Conservation (phyloP, 768 basidiomycete genomes). For the Paxillus rubicundulus region DNA sequence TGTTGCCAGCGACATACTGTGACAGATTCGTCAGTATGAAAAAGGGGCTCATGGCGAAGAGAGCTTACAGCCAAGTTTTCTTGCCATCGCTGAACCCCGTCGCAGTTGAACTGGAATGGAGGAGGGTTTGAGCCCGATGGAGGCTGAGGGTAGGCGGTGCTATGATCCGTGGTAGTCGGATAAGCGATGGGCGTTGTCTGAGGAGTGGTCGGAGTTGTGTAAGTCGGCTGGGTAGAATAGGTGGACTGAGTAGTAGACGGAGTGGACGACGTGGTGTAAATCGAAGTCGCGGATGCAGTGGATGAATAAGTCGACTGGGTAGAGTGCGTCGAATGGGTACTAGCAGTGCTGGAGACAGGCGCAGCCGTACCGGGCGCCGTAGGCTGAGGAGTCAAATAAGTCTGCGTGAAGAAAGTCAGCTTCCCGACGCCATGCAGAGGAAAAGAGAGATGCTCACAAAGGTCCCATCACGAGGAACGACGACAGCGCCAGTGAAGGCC, state of each 20-base stretch:
- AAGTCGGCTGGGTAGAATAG: background rate
- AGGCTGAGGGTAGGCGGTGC: background rate
- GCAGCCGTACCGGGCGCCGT: background rate
- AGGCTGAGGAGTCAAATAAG: slow-evolving; percentile 6
- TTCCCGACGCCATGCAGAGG: background rate
- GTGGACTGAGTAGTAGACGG: background rate
- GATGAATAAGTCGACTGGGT: background rate
- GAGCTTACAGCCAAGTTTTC: slow-evolving; percentile 17
- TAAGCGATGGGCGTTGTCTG: no score
- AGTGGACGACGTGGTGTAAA: background rate
- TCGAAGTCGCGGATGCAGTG: background rate
- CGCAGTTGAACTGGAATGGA: slow-evolving; percentile 5
- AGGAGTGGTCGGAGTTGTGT: no score
- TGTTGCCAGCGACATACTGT: slow-evolving; percentile 24
- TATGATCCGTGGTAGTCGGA: background rate
- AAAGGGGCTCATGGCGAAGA: rapidly evolving
- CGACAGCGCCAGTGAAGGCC: slow-evolving; percentile 11
- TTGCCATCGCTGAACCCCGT: slow-evolving; percentile 24
- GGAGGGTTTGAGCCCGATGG: background rate
- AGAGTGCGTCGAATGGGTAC: background rate
- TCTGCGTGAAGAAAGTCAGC: background rate
- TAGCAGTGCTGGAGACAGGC: background rate
- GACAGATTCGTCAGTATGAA: background rate
- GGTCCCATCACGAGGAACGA: slow-evolving; percentile 15
- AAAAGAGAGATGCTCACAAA: slow-evolving; percentile 10